A percentile compares a stretch with the other conserved stretches of the same genome.
These are phyloP conservation scores for Paecilomyces sp. DNA, from an alignment of 2,329 filamentous ascomycete species.

Conservation along the genomic window DNA sequence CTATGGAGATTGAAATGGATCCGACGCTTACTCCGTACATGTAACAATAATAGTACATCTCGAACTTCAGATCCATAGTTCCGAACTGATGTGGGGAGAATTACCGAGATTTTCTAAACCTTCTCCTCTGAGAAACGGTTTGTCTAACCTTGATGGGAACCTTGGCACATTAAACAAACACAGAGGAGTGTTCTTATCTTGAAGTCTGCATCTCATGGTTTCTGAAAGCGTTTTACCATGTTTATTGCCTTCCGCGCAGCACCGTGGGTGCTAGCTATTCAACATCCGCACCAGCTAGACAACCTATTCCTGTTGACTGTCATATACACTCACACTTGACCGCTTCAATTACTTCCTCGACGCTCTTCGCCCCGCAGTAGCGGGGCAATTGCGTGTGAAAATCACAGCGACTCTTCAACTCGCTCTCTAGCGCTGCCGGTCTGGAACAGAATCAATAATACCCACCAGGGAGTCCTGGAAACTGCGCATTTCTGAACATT, in stretches of 20 bases:
- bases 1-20: background rate
- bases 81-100: background rate
- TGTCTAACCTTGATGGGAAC: background rate
- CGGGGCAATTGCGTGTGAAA: background rate
- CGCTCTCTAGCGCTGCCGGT: background rate
- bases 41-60: background rate
- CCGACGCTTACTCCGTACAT: background rate
- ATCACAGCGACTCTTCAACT: background rate
- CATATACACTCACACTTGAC: background rate
- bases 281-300: background rate
- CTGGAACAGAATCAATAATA: background rate
- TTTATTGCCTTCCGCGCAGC: background rate
- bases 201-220: background rate
- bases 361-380: background rate
- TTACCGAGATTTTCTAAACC: background rate
- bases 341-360: background rate
- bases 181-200: background rate
- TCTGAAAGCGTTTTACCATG: background rate
- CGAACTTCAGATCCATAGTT: background rate
- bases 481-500: background rate
- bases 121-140: background rate
- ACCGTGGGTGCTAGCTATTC: background rate
- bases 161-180: background rate
- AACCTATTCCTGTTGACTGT: background rate
- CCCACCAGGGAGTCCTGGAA: background rate